Base-by-base conservation (phyloP, 225 moss, liverwort and hornwort species). In the Takakia lepidozioides region DNA sequence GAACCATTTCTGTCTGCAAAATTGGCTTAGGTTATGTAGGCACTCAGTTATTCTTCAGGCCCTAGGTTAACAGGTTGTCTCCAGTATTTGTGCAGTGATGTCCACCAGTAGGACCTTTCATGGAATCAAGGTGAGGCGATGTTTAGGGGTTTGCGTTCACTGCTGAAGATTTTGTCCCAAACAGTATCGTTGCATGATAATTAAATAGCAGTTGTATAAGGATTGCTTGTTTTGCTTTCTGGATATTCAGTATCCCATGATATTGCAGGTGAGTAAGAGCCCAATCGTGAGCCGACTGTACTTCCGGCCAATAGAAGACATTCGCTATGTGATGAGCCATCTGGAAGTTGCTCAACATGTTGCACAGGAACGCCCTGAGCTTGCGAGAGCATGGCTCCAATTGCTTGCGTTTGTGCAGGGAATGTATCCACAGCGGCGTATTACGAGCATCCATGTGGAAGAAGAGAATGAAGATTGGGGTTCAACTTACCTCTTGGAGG, bases 261-360 rank as follows among this genome's bases (percentile, higher is more conserved):
- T 3, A 42, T 61, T 48, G 63, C 85, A 87, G 92, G 78, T 92
- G 41, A 83, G 68, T 56, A 92, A 92, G 57, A 62, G 50, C 17
- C 83, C 82, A 47, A 70, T 88, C 55, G 58, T 73, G 60, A 70
- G 51, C 25, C 70, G 59, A 63, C 66, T 69, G 8, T 92, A 75
- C 62, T 26, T 23, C 35, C 82, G 92, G 25, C 70, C 85, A 34
- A 45, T 73, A 29, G 88, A 83, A 43, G 92, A 92, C 72, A 88
- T 92, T 38, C 80, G 65, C 46, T 85, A 88, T 61, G 92, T 92
- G 30, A 88, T 88, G 92, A 85, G 59, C 59, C 92, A 92, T 69
- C 35, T 65, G 64, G 85, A 92, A 66, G 92, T 92, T 29, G 82
- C 88, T 25, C 80, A 75, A 42, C 73, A 82, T 67, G 83, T 92